Evolutionary conservation across 176 grass and related monocot genomes (phyloP).

Genomic region (Aegilops bicornis): DNA sequence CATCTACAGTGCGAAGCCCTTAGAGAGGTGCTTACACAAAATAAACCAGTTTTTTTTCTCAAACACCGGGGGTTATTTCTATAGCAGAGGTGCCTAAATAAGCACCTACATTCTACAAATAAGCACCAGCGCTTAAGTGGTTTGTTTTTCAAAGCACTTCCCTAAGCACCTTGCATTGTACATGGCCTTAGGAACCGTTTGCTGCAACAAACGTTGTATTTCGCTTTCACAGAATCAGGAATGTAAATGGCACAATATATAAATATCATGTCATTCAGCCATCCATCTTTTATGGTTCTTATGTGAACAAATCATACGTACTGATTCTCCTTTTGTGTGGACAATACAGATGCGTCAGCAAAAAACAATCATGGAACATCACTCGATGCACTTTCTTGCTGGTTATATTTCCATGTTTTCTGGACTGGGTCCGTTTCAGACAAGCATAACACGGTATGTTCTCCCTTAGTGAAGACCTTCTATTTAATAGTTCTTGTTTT

Average conservation of each 20-base stretch:
- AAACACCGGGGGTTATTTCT: background rate
- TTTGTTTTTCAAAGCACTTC: background rate
- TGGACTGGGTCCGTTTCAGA: constrained; percentile 68
- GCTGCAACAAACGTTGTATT: background rate
- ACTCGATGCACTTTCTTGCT: constrained; percentile 75
- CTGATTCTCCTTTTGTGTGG: constrained; percentile 36
- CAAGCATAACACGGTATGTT: constrained; percentile 78
- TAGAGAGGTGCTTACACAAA: background rate
- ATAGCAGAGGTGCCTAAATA: background rate
- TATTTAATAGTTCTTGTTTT: background rate
- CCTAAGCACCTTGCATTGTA: background rate
- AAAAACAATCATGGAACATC: constrained; percentile 57
- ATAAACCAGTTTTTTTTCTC: background rate
- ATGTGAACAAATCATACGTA: constrained; percentile 20
- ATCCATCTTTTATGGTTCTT: constrained; percentile 7
- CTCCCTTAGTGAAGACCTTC: constrained; percentile 10
- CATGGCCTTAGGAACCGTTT: background rate
- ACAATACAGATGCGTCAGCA: constrained; percentile 85
- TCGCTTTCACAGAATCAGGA: constrained; percentile 19
- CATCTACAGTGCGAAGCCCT: background rate
- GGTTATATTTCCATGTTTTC: constrained; percentile 86
- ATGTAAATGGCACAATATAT: background rate
- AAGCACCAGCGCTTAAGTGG: background rate
- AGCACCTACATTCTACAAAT: background rate
- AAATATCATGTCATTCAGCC: constrained; percentile 14